Evolutionary conservation across 768 basidiomycete species (phyloP).

Genomic region (Amylocystis lapponica): DNA sequence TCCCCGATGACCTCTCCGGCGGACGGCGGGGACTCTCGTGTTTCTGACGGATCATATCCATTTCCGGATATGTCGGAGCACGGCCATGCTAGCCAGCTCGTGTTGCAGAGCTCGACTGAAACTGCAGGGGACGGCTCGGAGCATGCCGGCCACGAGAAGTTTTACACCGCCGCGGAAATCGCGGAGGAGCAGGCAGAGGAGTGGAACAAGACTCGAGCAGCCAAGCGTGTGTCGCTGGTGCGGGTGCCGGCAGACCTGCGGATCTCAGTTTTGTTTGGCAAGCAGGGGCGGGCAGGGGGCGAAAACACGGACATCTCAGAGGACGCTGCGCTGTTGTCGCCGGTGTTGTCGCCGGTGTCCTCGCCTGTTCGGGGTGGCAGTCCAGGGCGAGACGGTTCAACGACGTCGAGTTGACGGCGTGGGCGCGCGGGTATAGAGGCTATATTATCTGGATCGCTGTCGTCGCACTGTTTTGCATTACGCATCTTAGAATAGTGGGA

Average conservation of each 20-base stretch:
- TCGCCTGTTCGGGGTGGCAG: slow-evolving; percentile 5
- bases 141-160: slow-evolving; percentile 36
- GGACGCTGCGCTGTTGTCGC: slow-evolving; percentile 8
- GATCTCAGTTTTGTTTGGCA: slow-evolving; percentile 23
- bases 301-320: slow-evolving; percentile 12
- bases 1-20: slow-evolving; percentile 10
- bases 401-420: slow-evolving; percentile 4
- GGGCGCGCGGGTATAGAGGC: slow-evolving; percentile 4
- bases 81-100: slow-evolving; percentile 9
- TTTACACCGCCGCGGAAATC: slow-evolving; percentile 40
- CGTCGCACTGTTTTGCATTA: too few species aligned
- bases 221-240: slow-evolving; percentile 80
- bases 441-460: too few species aligned
- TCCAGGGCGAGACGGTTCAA: slow-evolving; percentile 1
- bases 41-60: slow-evolving; percentile 7
- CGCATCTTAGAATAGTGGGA: slow-evolving; percentile 2
- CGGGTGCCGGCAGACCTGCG: slow-evolving; percentile 55
- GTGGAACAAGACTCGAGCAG: slow-evolving; percentile 81
- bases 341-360: slow-evolving; percentile 1
- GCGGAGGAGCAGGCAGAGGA: slow-evolving; percentile 75
- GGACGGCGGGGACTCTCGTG: not conserved
- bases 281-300: slow-evolving; percentile 16
- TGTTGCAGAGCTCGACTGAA: slow-evolving; percentile 16
- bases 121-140: slow-evolving; percentile 10
- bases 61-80: slow-evolving; percentile 9